A percentile compares a stretch with the other conserved stretches of the same genome.
phyloP scores from a whole-genome alignment of 371 early-diverging fungal species.

The Actinomortierella wolfii region DNA sequence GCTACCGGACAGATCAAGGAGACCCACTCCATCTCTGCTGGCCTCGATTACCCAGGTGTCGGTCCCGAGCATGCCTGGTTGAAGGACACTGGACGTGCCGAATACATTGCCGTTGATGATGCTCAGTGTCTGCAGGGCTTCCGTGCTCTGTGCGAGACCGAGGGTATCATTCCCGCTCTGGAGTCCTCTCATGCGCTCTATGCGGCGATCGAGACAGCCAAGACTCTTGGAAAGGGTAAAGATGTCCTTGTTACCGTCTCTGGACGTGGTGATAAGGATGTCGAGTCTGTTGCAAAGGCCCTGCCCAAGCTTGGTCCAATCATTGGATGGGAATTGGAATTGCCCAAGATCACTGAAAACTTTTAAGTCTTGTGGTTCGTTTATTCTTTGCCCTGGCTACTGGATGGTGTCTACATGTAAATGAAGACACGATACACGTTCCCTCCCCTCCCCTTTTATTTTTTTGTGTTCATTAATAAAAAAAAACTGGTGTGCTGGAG shows the following conservation, averaged over 20 bases:
- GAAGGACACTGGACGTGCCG: constrained; percentile 85
- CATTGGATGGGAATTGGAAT: constrained; percentile 93
- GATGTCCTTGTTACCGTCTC: constrained; percentile 90
- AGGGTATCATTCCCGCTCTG: constrained; percentile 94
- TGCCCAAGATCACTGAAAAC: constrained; percentile 49
- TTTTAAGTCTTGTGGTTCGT: no score
- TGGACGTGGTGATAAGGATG: constrained; percentile 98
- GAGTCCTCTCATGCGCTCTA: constrained; percentile 96
- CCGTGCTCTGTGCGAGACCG: constrained; percentile 82
- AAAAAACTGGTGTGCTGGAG: neutral
- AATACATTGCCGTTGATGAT: constrained; percentile 87
- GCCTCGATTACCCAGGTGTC: constrained; percentile 97
- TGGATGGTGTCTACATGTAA: no score
- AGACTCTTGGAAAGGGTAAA: constrained; percentile 74
- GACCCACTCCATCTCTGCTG: constrained; percentile 95
- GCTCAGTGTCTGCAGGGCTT: constrained; percentile 89
- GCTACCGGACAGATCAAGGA: constrained; percentile 92
- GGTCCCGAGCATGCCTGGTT: constrained; percentile 96
- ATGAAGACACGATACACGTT: no score
- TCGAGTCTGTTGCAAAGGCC: constrained; percentile 89
- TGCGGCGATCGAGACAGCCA: constrained; percentile 80
- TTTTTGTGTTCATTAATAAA: no score
- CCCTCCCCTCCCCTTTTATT: no score
- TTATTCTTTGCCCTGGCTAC: no score
- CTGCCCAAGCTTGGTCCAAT: constrained; percentile 88